phyloP scores from a whole-genome alignment of 2,329 filamentous ascomycete species.

The Venturia nashicola region DNA sequence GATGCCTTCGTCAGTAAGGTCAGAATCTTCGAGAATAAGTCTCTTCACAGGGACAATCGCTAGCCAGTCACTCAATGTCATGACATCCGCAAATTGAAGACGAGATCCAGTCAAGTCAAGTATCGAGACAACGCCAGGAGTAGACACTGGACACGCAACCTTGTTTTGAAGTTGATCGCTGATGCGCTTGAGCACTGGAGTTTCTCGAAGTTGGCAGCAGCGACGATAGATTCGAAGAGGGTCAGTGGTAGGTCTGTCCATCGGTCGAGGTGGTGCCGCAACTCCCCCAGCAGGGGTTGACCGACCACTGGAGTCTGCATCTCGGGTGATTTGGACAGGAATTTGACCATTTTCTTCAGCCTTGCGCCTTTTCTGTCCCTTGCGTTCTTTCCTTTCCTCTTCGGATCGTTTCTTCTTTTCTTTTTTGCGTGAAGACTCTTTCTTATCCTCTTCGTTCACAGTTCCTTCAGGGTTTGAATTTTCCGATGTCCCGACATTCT shows the following conservation, averaged over 20 bases:
- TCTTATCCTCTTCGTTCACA: constrained; percentile 21
- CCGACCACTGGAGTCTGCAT: constrained; percentile 46
- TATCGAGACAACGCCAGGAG: constrained; percentile 66
- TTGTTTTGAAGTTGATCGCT: constrained; percentile 73
- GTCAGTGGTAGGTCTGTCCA: constrained; percentile 71
- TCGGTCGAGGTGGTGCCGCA: constrained; percentile 29
- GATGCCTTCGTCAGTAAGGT: constrained; percentile 74
- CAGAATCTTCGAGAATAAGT: constrained; percentile 75
- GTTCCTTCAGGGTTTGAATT: constrained; percentile 28
- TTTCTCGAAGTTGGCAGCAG: constrained; percentile 89
- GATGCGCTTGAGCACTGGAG: constrained; percentile 80
- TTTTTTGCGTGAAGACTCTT: constrained; percentile 55
- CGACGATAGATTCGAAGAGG: constrained; percentile 85
- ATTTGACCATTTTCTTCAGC: constrained; percentile 81
- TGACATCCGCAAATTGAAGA: constrained; percentile 69
- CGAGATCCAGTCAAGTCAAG: constrained; percentile 77
- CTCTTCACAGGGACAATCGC: constrained; percentile 86
- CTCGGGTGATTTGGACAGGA: constrained; percentile 68
- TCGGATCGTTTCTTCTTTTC: constrained; percentile 96
- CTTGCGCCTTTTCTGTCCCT: constrained; percentile 73
- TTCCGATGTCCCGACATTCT: constrained; percentile 30
- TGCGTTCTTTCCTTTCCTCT: constrained; percentile 81
- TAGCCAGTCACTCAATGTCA: constrained; percentile 86
- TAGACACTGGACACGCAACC: constrained; percentile 48
- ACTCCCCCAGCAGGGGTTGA: constrained; percentile 15